These are phyloP conservation scores for Yarrowia sp. DNA, from an alignment of 805 yeast genomes.

Conservation along the genomic window DNA sequence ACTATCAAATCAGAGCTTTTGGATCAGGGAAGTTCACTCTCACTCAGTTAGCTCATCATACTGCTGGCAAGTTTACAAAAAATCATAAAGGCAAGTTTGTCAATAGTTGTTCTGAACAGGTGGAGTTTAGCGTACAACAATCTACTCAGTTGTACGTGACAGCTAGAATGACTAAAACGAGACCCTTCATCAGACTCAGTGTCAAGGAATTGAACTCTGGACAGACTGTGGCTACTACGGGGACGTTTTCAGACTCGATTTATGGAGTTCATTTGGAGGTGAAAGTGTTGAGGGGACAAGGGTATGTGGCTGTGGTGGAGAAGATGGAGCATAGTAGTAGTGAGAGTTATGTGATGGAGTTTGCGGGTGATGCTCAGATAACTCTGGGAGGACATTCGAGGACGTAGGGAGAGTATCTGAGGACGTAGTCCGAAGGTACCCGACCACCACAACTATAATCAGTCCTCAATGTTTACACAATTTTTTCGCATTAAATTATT, in stretches of 20 bases:
- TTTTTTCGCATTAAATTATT: no score
- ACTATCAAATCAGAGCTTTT: neutral
- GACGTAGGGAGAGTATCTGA: no score
- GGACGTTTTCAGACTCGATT: constrained; percentile 11
- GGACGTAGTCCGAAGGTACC: neutral
- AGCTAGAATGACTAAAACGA: neutral
- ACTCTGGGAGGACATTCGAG: neutral
- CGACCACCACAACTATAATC: neutral
- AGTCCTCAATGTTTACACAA: no score
- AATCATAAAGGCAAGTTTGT: neutral
- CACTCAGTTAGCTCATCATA: neutral
- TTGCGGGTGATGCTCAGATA: neutral
- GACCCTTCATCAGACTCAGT: neutral
- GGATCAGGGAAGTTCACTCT: neutral
- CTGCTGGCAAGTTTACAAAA: constrained; percentile 10
- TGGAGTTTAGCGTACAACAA: constrained; percentile 3
- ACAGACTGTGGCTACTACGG: neutral
- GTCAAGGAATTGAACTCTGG: neutral
- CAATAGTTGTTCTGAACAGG: constrained; percentile 17
- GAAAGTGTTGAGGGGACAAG: neutral
- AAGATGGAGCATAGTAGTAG: constrained; percentile 10
- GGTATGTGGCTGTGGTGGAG: neutral
- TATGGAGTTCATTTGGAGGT: constrained; percentile 15
- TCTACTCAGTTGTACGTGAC: constrained; percentile 1
- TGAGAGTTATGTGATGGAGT: neutral